phyloP scores from a whole-genome alignment of 805 yeast genomes.

The Metschnikowia dekortorum region DNA sequence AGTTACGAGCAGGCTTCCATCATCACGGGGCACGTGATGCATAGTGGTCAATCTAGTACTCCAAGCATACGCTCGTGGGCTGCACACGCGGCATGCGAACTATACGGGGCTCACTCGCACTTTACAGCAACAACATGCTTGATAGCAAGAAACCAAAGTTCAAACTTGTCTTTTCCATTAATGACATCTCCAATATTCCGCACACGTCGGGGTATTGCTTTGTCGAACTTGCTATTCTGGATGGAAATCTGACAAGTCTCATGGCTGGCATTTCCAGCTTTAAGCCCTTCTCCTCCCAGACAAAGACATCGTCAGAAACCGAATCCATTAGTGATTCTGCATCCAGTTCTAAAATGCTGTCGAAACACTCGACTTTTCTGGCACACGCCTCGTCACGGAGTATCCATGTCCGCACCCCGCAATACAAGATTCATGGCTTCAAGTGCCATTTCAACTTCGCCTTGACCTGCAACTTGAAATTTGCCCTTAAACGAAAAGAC shows the following conservation, averaged over 20 bases:
- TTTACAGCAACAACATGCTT: conserved; percentile 10
- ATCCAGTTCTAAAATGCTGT: not conserved
- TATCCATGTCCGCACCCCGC: conserved; percentile 28
- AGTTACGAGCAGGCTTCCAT: not conserved
- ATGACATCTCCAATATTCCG: conserved; percentile 81
- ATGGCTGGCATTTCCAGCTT: conserved; percentile 11
- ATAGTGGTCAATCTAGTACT: not conserved
- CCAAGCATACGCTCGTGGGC: not conserved
- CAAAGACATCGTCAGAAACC: not conserved
- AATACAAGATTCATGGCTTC: conserved; percentile 34
- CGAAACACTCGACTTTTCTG: not conserved
- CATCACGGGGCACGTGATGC: not conserved
- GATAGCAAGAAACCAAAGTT: conserved; percentile 53
- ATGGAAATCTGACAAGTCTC: conserved; percentile 28
- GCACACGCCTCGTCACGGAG: conserved; percentile 17
- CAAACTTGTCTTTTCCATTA: conserved; percentile 51
- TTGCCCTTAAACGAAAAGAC: conserved; percentile 36
- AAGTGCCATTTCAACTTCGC: conserved; percentile 35
- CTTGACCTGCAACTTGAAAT: conserved; percentile 33
- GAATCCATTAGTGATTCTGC: not conserved
- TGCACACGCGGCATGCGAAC: not conserved
- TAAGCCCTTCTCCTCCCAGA: conserved; percentile 14
- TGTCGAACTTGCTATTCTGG: conserved; percentile 60
- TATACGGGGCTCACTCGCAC: not conserved
- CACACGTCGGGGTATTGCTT: conserved; percentile 66